phyloP scores from a whole-genome alignment of 2,329 filamentous ascomycete genomes.

The Diaporthe citriasiana region DNA sequence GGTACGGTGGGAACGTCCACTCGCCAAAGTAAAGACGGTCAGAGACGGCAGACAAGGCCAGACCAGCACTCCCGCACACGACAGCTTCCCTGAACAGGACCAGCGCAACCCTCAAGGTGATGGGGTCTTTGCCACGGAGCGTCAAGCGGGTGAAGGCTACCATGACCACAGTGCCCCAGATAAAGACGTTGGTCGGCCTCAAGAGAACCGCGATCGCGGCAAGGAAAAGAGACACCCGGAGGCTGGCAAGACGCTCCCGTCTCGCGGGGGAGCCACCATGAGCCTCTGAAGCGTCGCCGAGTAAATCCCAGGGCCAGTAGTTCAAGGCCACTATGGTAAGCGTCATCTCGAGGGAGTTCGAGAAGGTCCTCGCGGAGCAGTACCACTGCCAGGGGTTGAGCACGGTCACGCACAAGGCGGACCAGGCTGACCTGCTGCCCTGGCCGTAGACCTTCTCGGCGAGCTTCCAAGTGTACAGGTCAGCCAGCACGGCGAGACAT shows the following conservation, averaged over 20 bases:
- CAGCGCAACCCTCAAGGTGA: slow-evolving; percentile 59
- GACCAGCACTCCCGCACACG: slow-evolving; percentile 72
- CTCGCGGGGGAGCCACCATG: slow-evolving; percentile 35
- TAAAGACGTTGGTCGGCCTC: slow-evolving; percentile 88
- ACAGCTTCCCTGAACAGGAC: slow-evolving; percentile 74
- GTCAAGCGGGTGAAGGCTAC: slow-evolving; percentile 57
- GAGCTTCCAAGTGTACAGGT: slow-evolving; percentile 91
- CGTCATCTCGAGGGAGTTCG: slow-evolving; percentile 93
- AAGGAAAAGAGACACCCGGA: slow-evolving; percentile 76
- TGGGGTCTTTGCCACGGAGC: slow-evolving; percentile 56
- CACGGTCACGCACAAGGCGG: slow-evolving; percentile 77
- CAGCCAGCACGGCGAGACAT: slow-evolving; percentile 80
- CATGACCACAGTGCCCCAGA: slow-evolving; percentile 80
- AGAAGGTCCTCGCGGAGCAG: slow-evolving; percentile 91
- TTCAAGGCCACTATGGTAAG: slow-evolving; percentile 84
- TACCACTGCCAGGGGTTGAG: slow-evolving; percentile 97
- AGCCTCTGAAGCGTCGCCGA: slow-evolving; percentile 56
- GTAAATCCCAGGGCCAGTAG: slow-evolving; percentile 88
- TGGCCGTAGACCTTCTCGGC: slow-evolving; percentile 80
- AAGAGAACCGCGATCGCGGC: slow-evolving; percentile 88
- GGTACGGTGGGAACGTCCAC: slow-evolving; percentile 90
- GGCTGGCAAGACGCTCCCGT: slow-evolving; percentile 52
- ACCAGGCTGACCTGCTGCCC: slow-evolving; percentile 73
- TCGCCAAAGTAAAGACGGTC: slow-evolving; percentile 86
- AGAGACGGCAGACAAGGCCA: slow-evolving; percentile 74